Base-by-base conservation (phyloP, 768 basidiomycete species). In the Suillus placidus region DNA sequence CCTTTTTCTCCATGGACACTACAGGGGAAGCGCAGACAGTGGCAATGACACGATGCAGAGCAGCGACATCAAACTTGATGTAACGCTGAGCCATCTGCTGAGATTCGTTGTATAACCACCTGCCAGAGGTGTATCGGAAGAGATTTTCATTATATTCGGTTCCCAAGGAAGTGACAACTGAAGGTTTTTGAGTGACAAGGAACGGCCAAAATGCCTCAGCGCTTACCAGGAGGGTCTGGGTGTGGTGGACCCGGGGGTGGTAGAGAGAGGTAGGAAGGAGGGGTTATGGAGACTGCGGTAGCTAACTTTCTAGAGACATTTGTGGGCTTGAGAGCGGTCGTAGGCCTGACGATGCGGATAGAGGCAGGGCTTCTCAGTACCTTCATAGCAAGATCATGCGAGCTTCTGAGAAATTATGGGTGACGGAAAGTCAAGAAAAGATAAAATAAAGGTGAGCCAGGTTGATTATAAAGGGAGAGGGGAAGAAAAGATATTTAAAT, bases 51-150 rank as follows among this genome's bases (percentile, higher is more conserved):
- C 68, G 66, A 43, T 71, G 64, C 37, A 68, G 66, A 30, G 68
- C 69, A 38, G 61, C 68, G 57, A 73, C 70, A 45, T 73, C 52
- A 47, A 71, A 69, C 35, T 51, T 62, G 34, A 54, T 60, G 49
- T 66, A 70, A 49, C 62, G 68, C 57, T 68, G 64, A 20, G 62
- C 56, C 61, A 65, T 64, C 68, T 70, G 65, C 56, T 71, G 64
- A 5, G 65, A 60, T 61, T 76, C 71, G 55, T 76, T 77, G 64
- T 74, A 74, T 23, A 76, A 65, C 73, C 75, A 77, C 62, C 69
- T 69, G 12, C 71, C 73, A 1, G 66, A 67, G 10, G 66, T 67
- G 18, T 67, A 67, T n/a, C 66, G 57, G 49, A 67, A 67, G 16
- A 61, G 54, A 20, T 65, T 65, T 5, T 67, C 66, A 12, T 67